Evolutionary conservation across 257 asterid species (phyloP).

Genomic region (Solanum bukasovii): DNA sequence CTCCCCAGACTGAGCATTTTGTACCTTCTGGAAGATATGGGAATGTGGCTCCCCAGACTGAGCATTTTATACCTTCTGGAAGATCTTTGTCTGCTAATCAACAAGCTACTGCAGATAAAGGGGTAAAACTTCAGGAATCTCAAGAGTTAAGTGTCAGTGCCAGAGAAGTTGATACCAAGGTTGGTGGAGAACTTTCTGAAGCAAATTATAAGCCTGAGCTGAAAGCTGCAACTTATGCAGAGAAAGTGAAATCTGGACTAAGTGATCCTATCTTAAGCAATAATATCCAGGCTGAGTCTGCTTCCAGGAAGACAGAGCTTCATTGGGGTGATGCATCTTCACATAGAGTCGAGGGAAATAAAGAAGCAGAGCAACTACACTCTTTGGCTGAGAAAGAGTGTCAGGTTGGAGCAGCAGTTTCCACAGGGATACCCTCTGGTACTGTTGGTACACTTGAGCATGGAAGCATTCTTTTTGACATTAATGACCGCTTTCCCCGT

Average conservation of each 20-base stretch:
- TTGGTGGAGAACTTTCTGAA: slow-evolving; percentile 15
- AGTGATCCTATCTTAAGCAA: slow-evolving; percentile 13
- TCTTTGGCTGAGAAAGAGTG: slow-evolving; percentile 18
- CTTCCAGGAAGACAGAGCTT: slow-evolving; percentile 4
- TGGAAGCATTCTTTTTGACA: slow-evolving; percentile 66
- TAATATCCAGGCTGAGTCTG: slow-evolving; percentile 21
- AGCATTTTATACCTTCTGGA: slow-evolving; percentile 17
- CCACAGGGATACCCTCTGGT: slow-evolving; percentile 25
- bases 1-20: slow-evolving; percentile 21
- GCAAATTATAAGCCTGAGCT: slow-evolving; percentile 26
- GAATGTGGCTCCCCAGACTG: slow-evolving; percentile 21
- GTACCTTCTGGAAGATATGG: slow-evolving; percentile 12
- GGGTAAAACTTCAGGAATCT: slow-evolving; percentile 11
- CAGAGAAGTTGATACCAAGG: slow-evolving; percentile 12
- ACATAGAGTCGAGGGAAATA: slow-evolving; percentile 13
- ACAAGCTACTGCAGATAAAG: slow-evolving; percentile 20
- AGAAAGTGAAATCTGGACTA: slow-evolving; percentile 20
- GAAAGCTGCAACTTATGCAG: slow-evolving; percentile 18
- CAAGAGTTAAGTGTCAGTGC: slow-evolving; percentile 11
- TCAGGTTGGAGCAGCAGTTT: slow-evolving; percentile 15
- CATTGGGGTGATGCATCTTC: slow-evolving; percentile 1
- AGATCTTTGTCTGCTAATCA: slow-evolving; percentile 14
- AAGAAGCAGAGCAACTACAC: slow-evolving; percentile 10
- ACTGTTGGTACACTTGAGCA: slow-evolving; percentile 19
- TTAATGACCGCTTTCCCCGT: slow-evolving; percentile 74